phyloP scores from a whole-genome alignment of 2,329 filamentous ascomycete species.

The Trichoderma citrinoviride region DNA sequence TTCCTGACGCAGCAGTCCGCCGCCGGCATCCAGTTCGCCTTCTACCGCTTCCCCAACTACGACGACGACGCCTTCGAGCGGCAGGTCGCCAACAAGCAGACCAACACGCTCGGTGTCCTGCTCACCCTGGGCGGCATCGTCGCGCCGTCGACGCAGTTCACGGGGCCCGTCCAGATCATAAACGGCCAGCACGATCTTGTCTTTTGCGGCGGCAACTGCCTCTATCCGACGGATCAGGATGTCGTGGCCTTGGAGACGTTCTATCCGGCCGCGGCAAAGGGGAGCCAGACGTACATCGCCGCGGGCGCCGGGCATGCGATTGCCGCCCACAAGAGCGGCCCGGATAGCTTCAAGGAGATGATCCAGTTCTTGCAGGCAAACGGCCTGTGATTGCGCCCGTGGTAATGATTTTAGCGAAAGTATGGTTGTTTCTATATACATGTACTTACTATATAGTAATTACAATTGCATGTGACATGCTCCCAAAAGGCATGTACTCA shows the following conservation, averaged over 20 bases:
- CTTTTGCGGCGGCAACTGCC: conserved; percentile 9
- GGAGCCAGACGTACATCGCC: conserved; percentile 5
- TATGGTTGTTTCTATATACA: neutral
- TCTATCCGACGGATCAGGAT: conserved; percentile 3
- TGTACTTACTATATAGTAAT: neutral
- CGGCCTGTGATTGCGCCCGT: neutral
- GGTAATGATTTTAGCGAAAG: neutral
- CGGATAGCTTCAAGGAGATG: conserved; percentile 3
- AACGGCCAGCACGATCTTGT: conserved; percentile 3
- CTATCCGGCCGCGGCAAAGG: neutral
- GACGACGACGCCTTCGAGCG: neutral
- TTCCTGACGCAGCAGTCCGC: conserved; percentile 10
- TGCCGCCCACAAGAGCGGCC: conserved; percentile 5
- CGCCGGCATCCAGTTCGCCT: conserved; percentile 7
- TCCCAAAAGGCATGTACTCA: too few relatives aligned
- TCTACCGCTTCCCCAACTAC: conserved; percentile 7
- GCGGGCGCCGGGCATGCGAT: conserved; percentile 6
- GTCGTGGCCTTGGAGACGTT: neutral
- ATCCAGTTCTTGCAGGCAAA: neutral
- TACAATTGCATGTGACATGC: too few relatives aligned
- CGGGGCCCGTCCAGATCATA: neutral
- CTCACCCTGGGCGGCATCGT: conserved; percentile 8
- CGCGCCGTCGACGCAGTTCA: conserved; percentile 7
- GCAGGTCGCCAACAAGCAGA: conserved; percentile 6
- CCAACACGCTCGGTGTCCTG: conserved; percentile 6